Conservation (phyloP, 1,284 basidiomycete genomes). For the Peniophora sp. region DNA sequence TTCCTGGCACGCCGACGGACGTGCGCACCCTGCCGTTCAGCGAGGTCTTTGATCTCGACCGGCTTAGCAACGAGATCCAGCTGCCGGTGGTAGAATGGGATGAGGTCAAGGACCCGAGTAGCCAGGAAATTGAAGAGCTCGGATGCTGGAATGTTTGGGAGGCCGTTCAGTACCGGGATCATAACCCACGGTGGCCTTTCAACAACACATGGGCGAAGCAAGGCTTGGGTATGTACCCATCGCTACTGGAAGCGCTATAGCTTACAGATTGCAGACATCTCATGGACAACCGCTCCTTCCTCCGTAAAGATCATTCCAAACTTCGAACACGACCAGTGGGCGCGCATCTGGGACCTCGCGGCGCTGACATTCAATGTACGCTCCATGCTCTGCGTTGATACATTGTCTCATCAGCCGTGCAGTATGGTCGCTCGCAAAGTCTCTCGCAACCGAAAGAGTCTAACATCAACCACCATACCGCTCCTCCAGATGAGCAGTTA, state of each 20-base stretch:
- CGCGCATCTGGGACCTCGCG: conserved; percentile 39
- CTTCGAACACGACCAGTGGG: conserved; percentile 30
- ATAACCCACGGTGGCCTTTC: conserved; percentile 35
- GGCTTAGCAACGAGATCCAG: conserved; percentile 25
- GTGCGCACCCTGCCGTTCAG: conserved; percentile 27
- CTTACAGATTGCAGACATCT: conserved; percentile 27
- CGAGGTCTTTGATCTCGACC: conserved; percentile 36
- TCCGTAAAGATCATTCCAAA: conserved; percentile 34
- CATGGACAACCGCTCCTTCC: conserved; percentile 37
- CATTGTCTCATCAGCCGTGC: conserved; percentile 9
- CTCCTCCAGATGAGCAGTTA: conserved; percentile 42
- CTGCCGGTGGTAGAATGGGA: conserved; percentile 32
- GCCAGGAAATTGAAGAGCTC: conserved; percentile 40
- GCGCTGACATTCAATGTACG: conserved; percentile 26
- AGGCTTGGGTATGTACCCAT: conserved; percentile 37
- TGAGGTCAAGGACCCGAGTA: conserved; percentile 29
- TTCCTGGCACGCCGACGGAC: conserved; percentile 37
- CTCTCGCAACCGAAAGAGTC: conserved; percentile 26
- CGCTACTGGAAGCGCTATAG: no score
- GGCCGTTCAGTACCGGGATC: conserved; percentile 36
- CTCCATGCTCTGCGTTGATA: no score
- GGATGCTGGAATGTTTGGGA: conserved; percentile 70
- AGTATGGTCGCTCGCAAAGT: conserved; percentile 28
- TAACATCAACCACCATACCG: conserved; percentile 18
- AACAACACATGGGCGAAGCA: conserved; percentile 36